Conservation (phyloP, 495 filamentous ascomycete species). For the Penicillium salamii region DNA sequence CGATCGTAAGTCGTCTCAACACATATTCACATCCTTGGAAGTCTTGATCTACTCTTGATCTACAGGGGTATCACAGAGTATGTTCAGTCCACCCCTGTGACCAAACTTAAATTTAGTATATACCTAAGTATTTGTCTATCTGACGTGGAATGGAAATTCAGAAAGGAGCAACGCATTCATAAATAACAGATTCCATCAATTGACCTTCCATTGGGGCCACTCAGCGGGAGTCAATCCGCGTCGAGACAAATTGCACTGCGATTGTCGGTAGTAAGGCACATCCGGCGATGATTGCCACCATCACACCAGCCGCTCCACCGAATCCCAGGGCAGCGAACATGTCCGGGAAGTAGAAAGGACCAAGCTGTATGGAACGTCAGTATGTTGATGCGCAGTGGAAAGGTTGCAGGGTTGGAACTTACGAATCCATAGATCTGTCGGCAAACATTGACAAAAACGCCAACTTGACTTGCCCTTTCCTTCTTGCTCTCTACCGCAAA, state of each 20-base stretch:
- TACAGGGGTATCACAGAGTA: too few species aligned
- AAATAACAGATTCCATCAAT: background rate
- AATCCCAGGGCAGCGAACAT: constrained; percentile 31
- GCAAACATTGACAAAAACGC: constrained; percentile 31
- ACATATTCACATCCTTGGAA: too few species aligned
- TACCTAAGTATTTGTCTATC: too few species aligned
- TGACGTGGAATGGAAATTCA: too few species aligned
- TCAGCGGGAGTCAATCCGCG: background rate
- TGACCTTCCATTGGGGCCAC: background rate
- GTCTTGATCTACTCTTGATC: too few species aligned
- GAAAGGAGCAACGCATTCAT: background rate
- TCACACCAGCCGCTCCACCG: constrained; percentile 27
- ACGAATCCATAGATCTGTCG: constrained; percentile 36
- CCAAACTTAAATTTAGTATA: too few species aligned
- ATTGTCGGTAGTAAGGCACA: constrained; percentile 24
- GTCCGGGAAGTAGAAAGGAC: constrained; percentile 32
- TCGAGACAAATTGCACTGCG: constrained; percentile 20
- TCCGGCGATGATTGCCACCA: constrained; percentile 27
- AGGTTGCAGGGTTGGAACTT: background rate
- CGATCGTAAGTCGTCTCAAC: background rate
- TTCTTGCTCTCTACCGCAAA: constrained; percentile 32
- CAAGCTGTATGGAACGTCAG: constrained; percentile 17
- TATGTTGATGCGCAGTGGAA: background rate
- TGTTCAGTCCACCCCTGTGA: too few species aligned
- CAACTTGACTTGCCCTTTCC: constrained; percentile 24